These are phyloP conservation scores for Rhododendron molle DNA, from an alignment of 148 eudicot genomes.

Conservation along the genomic window DNA sequence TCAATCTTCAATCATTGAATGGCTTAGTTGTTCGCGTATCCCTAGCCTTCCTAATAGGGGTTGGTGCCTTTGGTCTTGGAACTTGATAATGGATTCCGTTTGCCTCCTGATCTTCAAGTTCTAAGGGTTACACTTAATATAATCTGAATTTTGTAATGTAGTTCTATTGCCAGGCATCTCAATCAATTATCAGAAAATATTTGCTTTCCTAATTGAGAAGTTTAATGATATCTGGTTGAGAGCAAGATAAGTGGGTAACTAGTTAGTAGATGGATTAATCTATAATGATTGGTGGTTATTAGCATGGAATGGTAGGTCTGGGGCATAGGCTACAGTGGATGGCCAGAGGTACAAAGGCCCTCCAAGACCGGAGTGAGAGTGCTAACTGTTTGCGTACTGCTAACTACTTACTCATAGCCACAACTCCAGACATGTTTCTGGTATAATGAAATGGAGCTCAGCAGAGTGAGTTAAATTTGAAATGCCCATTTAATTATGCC, in stretches of 20 bases:
- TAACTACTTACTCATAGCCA: not conserved
- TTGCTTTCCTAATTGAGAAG: not conserved
- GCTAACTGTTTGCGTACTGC: not conserved
- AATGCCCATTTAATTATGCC: not conserved
- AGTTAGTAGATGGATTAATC: not conserved
- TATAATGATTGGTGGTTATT: not conserved
- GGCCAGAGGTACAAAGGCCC: not conserved
- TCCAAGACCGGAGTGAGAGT: not conserved
- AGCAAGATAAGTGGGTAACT: not conserved
- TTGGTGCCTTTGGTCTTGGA: not conserved
- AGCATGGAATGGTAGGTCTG: not conserved
- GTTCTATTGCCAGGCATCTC: not conserved
- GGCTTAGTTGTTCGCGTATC: not conserved
- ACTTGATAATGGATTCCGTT: not conserved
- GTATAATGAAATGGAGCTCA: not conserved
- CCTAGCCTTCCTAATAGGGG: not conserved
- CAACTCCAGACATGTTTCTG: not conserved
- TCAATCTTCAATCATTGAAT: not conserved
- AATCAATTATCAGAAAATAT: not conserved
- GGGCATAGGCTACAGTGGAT: not conserved
- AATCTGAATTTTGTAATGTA: not conserved
- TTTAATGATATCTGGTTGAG: not conserved
- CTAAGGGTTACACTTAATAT: not conserved
- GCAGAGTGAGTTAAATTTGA: not conserved
- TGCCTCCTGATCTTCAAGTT: not conserved